Percentiles rank a stretch among this genome's conserved stretches.
Evolutionary conservation across 768 basidiomycete species (phyloP).

Genomic region (Kwoniella newhampshirensis): DNA sequence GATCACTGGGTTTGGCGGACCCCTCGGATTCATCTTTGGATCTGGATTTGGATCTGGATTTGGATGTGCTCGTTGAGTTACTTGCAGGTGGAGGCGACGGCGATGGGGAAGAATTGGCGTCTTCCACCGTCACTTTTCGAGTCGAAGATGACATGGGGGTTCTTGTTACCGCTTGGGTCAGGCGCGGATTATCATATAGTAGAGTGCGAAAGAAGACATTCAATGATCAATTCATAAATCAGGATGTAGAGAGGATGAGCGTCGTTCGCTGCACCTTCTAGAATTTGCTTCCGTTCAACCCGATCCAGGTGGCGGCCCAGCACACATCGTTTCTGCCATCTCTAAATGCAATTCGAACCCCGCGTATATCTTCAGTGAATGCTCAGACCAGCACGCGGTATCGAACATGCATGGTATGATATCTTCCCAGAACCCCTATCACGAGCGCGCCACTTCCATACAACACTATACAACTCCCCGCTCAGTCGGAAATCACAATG

Average conservation of each 20-base stretch:
- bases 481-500: conserved; percentile 25
- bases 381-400: too few relatives aligned
- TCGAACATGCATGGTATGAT: too few relatives aligned
- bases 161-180: too few relatives aligned
- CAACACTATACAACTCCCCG: not conserved
- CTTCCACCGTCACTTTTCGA: conserved; percentile 18
- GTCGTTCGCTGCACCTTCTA: not conserved
- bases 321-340: too few relatives aligned
- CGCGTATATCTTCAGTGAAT: too few relatives aligned
- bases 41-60: not conserved
- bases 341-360: too few relatives aligned
- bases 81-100: conserved; percentile 1
- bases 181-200: too few relatives aligned
- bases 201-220: too few relatives aligned
- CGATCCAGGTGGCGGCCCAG: not conserved
- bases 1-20: conserved; percentile 5
- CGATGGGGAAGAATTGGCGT: conserved; percentile 8
- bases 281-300: conserved; percentile 1
- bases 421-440: too few relatives aligned
- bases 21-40: not conserved
- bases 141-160: conserved; percentile 2
- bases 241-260: too few relatives aligned
- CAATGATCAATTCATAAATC: too few relatives aligned
- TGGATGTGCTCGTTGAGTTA: not conserved
- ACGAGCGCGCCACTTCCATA: too few relatives aligned